Evolutionary conservation across 352 stramenopile genomes (phyloP).

Genomic region (Phytopythium kandeliae): DNA sequence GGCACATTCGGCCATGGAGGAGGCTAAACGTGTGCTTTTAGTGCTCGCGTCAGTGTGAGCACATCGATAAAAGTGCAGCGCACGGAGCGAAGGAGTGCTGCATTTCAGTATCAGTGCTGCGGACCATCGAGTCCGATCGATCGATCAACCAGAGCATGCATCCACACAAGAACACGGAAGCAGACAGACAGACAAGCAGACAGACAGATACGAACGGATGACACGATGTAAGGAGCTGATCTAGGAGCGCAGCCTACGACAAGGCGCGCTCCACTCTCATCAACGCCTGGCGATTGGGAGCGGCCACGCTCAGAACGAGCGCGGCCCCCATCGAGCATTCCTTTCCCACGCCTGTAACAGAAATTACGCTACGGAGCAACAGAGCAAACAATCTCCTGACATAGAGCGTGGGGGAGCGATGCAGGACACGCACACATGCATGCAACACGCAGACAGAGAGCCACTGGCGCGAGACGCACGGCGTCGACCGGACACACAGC

Average conservation of each 20-base stretch:
- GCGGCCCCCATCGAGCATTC: conserved; percentile 52
- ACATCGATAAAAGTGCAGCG: conserved; percentile 81
- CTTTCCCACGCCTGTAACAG: conserved; percentile 83
- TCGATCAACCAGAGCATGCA: too few species aligned
- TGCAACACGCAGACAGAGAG: background rate
- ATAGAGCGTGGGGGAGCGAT: conserved; percentile 50
- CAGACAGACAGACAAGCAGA: conserved; percentile 1
- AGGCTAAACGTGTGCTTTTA: conserved; percentile 85
- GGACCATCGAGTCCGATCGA: too few species aligned
- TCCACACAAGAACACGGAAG: background rate
- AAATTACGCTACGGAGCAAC: conserved; percentile 53
- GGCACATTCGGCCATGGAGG: conserved; percentile 72
- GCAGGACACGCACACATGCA: conserved; percentile 2
- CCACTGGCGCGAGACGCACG: too few species aligned
- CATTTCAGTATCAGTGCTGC: conserved; percentile 81
- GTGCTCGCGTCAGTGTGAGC: conserved; percentile 75
- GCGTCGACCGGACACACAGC: too few species aligned
- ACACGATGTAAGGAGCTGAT: conserved; percentile 69
- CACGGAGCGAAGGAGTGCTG: conserved; percentile 32
- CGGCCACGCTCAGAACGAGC: conserved; percentile 64
- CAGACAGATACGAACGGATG: background rate
- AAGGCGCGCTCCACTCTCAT: conserved; percentile 67
- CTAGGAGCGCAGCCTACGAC: conserved; percentile 38
- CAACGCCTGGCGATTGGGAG: conserved; percentile 56
- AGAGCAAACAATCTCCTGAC: conserved; percentile 76